phyloP scores from a whole-genome alignment of 345 rosid genomes.

The Turnera subulata region DNA sequence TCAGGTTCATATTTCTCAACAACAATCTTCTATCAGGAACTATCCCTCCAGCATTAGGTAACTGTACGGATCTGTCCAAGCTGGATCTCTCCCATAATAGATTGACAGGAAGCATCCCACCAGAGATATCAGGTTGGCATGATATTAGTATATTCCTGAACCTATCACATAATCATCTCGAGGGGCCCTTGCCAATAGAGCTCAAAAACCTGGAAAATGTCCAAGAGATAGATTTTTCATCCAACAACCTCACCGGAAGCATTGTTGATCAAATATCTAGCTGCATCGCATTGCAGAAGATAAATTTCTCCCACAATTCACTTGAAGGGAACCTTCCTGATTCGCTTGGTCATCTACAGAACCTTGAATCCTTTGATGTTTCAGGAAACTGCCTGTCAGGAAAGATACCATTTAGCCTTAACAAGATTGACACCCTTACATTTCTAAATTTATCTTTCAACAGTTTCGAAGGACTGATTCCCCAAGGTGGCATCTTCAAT shows the following conservation, averaged over 20 bases:
- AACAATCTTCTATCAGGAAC: conserved; percentile 48
- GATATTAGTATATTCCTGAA: conserved; percentile 40
- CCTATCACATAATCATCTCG: conserved; percentile 43
- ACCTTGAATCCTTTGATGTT: conserved; percentile 42
- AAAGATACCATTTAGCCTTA: conserved; percentile 40
- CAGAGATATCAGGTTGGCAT: conserved; percentile 28
- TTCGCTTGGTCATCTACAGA: conserved; percentile 38
- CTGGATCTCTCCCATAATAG: conserved; percentile 46
- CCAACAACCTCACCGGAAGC: conserved; percentile 40
- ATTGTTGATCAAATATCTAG: conserved; percentile 40
- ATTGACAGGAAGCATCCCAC: conserved; percentile 43
- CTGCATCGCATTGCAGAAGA: conserved; percentile 36
- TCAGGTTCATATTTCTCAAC: conserved; percentile 35
- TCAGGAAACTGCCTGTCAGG: conserved; percentile 44
- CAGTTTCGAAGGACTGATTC: conserved; percentile 42
- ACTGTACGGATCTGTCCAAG: conserved; percentile 32
- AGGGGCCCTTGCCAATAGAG: conserved; percentile 48
- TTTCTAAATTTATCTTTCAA: conserved; percentile 46
- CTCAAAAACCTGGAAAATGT: conserved; percentile 52
- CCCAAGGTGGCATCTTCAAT: conserved; percentile 44
- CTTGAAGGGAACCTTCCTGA: conserved; percentile 47
- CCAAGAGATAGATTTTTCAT: conserved; percentile 48
- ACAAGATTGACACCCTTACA: conserved; percentile 33
- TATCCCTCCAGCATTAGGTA: conserved; percentile 38
- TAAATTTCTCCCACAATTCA: conserved; percentile 39